Percentiles rank a stretch among this genome's conserved stretches.
Evolutionary conservation across 768 basidiomycete species (phyloP).

Genomic region (Rhizopogon vesiculosus): DNA sequence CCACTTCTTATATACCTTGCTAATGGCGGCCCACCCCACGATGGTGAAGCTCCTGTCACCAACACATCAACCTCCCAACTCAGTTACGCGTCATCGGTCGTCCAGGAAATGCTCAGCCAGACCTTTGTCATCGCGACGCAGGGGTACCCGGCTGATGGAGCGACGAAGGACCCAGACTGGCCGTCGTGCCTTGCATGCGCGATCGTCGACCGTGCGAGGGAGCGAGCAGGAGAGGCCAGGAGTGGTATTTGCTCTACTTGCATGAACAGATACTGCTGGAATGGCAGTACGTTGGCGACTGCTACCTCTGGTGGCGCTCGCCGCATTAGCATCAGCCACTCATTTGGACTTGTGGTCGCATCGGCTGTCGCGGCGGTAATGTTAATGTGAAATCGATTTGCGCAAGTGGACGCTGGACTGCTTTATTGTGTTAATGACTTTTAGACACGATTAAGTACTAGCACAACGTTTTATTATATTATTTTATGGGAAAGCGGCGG

Average conservation of each 20-base stretch:
- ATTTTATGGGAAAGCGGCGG: too few relatives aligned
- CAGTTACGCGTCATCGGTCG: constrained; percentile 30
- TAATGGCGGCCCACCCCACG: constrained; percentile 41
- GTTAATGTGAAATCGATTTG: constrained; percentile 8
- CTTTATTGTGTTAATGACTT: background rate
- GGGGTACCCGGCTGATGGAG: constrained; percentile 28
- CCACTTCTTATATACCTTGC: constrained; percentile 59
- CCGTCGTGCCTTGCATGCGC: constrained; percentile 49
- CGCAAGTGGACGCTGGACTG: background rate
- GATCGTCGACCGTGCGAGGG: constrained; percentile 41
- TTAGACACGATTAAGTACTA: background rate
- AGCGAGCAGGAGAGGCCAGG: constrained; percentile 16
- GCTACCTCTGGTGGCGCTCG: background rate
- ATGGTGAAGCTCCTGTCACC: constrained; percentile 32
- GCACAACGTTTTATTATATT: background rate
- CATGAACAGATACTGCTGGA: constrained; percentile 30
- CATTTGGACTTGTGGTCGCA: constrained; percentile 4
- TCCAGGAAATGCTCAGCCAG: constrained; percentile 43
- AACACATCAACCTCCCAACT: constrained; percentile 39
- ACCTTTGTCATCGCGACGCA: constrained; percentile 39
- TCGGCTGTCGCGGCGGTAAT: constrained; percentile 8
- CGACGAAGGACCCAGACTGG: constrained; percentile 36
- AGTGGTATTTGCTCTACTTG: constrained; percentile 28
- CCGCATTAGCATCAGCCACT: background rate
- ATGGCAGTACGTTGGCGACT: constrained; percentile 7